Evolutionary conservation across 257 asterid species (phyloP).

Genomic region (Petrea volubilis): DNA sequence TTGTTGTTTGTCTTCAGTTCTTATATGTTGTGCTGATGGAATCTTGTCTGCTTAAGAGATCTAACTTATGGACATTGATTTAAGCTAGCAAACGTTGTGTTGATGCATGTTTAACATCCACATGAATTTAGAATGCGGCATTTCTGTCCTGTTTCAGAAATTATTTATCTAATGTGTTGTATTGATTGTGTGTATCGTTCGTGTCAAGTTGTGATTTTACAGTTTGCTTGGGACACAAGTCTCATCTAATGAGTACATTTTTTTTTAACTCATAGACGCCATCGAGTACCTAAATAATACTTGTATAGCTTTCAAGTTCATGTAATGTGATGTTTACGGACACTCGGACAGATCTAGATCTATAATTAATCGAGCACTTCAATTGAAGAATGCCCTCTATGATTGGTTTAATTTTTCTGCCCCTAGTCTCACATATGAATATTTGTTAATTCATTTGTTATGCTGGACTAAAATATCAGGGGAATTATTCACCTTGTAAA

Average conservation of each 20-base stretch:
- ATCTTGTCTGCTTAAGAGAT: background rate
- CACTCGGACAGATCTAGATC: background rate
- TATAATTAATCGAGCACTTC: slow-evolving; percentile 7
- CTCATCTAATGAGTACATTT: background rate
- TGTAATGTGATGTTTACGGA: slow-evolving; percentile 5
- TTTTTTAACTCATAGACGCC: background rate
- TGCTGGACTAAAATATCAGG: background rate
- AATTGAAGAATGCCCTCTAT: slow-evolving; percentile 1
- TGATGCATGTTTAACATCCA: background rate
- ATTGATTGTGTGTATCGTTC: background rate
- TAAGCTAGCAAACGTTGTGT: background rate
- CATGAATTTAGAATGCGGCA: background rate
- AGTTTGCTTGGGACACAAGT: background rate
- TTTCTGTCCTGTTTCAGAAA: background rate
- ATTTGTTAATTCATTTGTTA: background rate
- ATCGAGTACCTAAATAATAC: background rate
- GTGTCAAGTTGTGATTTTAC: slow-evolving; percentile 1
- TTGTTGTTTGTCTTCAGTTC: slow-evolving; percentile 5
- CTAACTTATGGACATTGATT: background rate
- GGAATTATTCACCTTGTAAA: background rate
- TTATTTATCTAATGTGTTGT: background rate
- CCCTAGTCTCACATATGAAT: background rate
- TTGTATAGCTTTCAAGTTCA: too few relatives aligned
- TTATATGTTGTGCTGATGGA: background rate
- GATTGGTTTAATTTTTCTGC: background rate